Conservation (phyloP, 352 stramenopile genomes). For the Phytophthora megakarya region DNA sequence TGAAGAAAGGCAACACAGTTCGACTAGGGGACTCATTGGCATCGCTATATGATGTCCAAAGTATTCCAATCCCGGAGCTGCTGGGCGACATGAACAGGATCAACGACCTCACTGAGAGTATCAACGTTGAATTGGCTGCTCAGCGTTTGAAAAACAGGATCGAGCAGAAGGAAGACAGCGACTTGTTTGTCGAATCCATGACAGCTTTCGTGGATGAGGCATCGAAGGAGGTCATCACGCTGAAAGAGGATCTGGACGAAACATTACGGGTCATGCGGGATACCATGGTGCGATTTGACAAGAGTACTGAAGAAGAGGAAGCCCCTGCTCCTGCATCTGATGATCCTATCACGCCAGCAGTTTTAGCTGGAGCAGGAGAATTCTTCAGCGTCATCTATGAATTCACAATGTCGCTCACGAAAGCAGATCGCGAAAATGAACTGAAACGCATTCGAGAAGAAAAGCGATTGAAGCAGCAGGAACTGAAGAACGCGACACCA, state of each 20-base stretch:
- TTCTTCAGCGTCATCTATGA: conserved; percentile 82
- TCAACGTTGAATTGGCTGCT: conserved; percentile 65
- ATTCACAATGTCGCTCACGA: conserved; percentile 77
- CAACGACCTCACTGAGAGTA: conserved; percentile 60
- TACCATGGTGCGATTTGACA: conserved; percentile 71
- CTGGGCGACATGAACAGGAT: conserved; percentile 72
- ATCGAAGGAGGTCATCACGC: conserved; percentile 21
- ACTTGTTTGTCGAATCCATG: conserved; percentile 74
- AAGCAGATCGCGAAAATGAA: conserved; percentile 80
- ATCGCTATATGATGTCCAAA: conserved; percentile 79
- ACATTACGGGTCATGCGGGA: conserved; percentile 54
- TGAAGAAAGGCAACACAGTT: conserved; percentile 71
- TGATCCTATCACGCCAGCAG: conserved; percentile 29
- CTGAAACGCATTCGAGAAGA: conserved; percentile 72
- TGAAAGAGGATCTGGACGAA: conserved; percentile 59
- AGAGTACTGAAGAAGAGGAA: conserved; percentile 41
- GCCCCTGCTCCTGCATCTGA: conserved; percentile 6
- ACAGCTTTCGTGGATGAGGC: conserved; percentile 60
- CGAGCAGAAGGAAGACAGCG: conserved; percentile 62
- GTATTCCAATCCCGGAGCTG: conserved; percentile 76
- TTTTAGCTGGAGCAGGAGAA: conserved; percentile 50
- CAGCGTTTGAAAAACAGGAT: conserved; percentile 81
- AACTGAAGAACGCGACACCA: conserved; percentile 49
- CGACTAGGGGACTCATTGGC: conserved; percentile 63
- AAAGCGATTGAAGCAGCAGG: conserved; percentile 56